A percentile compares a stretch with the other conserved stretches of the same genome.
Conservation (phyloP, 108 stramenopile species). For the Fistulifera pelliculosa region DNA sequence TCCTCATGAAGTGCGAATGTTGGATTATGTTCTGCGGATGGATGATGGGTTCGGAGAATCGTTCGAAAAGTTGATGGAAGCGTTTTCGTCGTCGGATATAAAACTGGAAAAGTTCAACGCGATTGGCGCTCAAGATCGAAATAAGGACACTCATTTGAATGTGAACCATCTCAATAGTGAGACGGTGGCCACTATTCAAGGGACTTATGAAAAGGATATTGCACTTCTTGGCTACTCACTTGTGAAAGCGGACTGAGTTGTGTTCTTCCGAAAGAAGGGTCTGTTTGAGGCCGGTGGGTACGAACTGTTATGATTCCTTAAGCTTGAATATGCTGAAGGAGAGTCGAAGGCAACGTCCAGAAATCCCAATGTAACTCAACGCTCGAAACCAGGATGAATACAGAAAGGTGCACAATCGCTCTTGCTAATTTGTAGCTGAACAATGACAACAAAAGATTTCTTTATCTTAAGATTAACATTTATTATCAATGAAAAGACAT, state of each 20-base stretch:
- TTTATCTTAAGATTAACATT: no score
- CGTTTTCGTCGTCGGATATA: slow-evolving; percentile 8
- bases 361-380: no score
- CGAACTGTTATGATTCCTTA: no score
- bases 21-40: slow-evolving; percentile 27
- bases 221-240: neutral
- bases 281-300: no score
- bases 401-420: no score
- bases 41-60: slow-evolving; percentile 11
- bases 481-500: slow-evolving; percentile 13
- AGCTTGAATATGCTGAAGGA: no score
- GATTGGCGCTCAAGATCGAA: neutral
- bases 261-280: no score
- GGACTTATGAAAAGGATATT: slow-evolving; percentile 13
- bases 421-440: no score
- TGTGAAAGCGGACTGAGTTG: no score
- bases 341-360: no score
- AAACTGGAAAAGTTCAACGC: slow-evolving; percentile 14
- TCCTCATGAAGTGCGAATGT: slow-evolving; percentile 15
- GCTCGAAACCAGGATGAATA: no score
- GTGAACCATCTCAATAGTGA: slow-evolving; percentile 4
- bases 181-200: slow-evolving; percentile 9
- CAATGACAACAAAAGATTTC: no score
- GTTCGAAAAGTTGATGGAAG: slow-evolving; percentile 22
- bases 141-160: slow-evolving; percentile 10